These are phyloP conservation scores for Pichia sp. DNA, from an alignment of 1,139 yeast genomes.

Conservation along the genomic window DNA sequence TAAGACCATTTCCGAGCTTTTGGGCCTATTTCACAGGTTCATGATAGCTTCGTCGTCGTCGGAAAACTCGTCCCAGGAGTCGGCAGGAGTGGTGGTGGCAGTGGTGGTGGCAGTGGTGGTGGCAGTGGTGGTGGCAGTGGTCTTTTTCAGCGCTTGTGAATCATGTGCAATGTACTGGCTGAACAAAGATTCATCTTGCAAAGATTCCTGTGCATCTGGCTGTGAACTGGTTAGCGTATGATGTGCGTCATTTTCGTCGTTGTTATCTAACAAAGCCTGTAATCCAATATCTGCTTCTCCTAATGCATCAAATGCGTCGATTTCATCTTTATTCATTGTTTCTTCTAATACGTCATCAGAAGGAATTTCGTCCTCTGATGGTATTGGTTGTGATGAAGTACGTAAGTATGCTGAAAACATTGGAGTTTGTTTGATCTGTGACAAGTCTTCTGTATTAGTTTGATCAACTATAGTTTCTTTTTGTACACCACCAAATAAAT, in stretches of 20 bases:
- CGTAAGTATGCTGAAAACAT: slow-evolving; percentile 14
- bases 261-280: slow-evolving; percentile 12
- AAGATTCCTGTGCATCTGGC: too few relatives aligned
- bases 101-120: neutral
- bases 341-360: neutral
- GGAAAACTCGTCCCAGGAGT: slow-evolving; percentile 12
- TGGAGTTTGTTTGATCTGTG: slow-evolving; percentile 7
- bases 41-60: slow-evolving; percentile 25
- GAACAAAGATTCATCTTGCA: neutral
- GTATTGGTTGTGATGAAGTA: slow-evolving; percentile 16
- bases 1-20: neutral
- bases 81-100: neutral
- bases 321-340: slow-evolving; percentile 1
- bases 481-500: slow-evolving; percentile 17
- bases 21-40: too few relatives aligned
- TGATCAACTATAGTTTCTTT: slow-evolving; percentile 14
- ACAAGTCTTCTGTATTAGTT: slow-evolving; percentile 18
- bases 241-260: slow-evolving; percentile 10
- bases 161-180: slow-evolving; percentile 10
- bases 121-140: neutral
- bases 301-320: slow-evolving; percentile 8
- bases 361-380: neutral
- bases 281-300: slow-evolving; percentile 5
- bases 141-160: neutral
- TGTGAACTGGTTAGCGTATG: too few relatives aligned